Base-by-base conservation (phyloP, 805 yeast species). In the Candida koratica region DNA sequence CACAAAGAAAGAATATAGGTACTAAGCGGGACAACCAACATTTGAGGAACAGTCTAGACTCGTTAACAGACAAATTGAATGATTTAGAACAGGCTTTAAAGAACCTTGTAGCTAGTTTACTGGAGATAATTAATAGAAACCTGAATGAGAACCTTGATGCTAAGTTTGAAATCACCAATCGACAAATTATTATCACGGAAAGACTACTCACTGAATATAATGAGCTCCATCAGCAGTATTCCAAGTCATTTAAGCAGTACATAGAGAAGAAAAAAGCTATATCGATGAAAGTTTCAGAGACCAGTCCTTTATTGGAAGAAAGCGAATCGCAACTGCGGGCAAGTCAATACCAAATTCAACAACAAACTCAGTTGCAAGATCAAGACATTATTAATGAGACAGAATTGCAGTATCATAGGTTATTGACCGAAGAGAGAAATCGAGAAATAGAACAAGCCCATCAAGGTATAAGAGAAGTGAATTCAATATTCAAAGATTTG, bases 391-490 rank as follows among this genome's bases (percentile, higher is more conserved):
- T 79, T 18, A 77, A 61, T 28, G 62, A 62, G 30, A 58, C 69
- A 1, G 73, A 81, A 33, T 52, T 83, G 15, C 83, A 77, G 44
- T 77, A 79, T 43, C 90, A 84, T 47, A 49, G 75, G 1, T 55
- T 79, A 1, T 57, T 84, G 4, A 78, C 88, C 2, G 76, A 79
- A 38, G 90, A 86, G 50, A 64, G 96, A 37, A 80, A 83, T 36
- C 62, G 75, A 16, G 93, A 86, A 43, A 83, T 89, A 20, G 66
- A 69, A 19, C 79, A 76, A 42, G 81, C 88, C 6, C 79, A 82
- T 28, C 76, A 77, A 27, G 95, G 95, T 0, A 86, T 88, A 8
- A 74, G 71, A 36, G 96, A 89, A 46, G 85, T 89, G 27, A 88
- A 89, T 56, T 71, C 87, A 7, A 88, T 89, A 4, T 88, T 87